These are phyloP conservation scores for Podila clonocystis DNA, from an alignment of 192 early-diverging fungal species.

Conservation along the genomic window DNA sequence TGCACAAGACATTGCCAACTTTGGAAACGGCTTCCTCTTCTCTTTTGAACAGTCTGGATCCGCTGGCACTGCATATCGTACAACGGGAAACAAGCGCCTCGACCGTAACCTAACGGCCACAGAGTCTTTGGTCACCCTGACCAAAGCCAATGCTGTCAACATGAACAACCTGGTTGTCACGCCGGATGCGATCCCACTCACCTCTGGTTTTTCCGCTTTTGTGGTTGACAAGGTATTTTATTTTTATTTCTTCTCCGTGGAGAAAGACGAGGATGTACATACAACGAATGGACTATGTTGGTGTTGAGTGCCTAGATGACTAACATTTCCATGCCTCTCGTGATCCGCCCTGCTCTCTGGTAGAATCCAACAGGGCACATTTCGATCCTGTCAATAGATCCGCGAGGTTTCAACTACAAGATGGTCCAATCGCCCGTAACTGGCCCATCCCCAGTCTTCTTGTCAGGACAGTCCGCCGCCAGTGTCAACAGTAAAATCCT, in stretches of 20 bases:
- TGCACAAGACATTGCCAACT: constrained; percentile 20
- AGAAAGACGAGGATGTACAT: not conserved
- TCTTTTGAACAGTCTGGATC: constrained; percentile 30
- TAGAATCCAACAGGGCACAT: constrained; percentile 19
- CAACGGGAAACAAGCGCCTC: constrained; percentile 19
- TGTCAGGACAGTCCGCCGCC: constrained; percentile 21
- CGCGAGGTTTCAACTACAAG: constrained; percentile 7
- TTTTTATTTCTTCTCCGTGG: not conserved
- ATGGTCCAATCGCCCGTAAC: constrained; percentile 6
- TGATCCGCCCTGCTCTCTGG: not conserved
- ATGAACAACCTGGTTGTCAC: constrained; percentile 17
- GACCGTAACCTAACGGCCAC: constrained; percentile 25
- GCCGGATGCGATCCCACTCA: constrained; percentile 20
- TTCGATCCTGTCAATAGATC: constrained; percentile 30
- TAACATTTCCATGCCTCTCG: not conserved
- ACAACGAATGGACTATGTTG: not conserved
- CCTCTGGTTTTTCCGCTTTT: constrained; percentile 29
- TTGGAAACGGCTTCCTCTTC: constrained; percentile 32
- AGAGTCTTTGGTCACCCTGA: constrained; percentile 18
- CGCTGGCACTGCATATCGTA: constrained; percentile 9
- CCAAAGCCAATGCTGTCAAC: constrained; percentile 8
- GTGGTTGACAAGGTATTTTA: constrained; percentile 41
- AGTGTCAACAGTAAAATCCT: constrained; percentile 42
- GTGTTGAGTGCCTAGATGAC: not conserved
- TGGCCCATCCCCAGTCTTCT: constrained; percentile 9